Percentiles rank a stretch among this genome's conserved stretches.
These are phyloP conservation scores for Fallopia convolvulus DNA, from an alignment of 148 eudicot genomes.

Conservation along the genomic window DNA sequence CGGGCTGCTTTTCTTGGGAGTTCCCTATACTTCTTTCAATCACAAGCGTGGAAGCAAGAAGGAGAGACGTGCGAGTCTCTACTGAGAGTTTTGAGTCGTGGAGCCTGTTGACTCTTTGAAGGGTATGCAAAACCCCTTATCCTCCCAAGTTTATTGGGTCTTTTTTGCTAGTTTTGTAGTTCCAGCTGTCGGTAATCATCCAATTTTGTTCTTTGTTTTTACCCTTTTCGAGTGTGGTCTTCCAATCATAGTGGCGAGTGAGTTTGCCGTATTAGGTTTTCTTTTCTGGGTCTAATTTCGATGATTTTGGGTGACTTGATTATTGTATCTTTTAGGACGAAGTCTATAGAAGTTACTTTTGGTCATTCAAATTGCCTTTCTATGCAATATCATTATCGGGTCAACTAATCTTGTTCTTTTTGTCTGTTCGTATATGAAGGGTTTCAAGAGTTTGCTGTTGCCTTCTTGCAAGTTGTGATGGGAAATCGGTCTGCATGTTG, in stretches of 20 bases:
- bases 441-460: conserved; percentile 1
- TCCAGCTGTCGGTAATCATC: background rate
- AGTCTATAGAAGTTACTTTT: background rate
- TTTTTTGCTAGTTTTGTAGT: background rate
- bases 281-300: background rate
- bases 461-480: background rate
- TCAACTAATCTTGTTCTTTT: background rate
- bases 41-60: background rate
- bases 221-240: background rate
- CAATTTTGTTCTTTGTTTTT: background rate
- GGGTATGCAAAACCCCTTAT: background rate
- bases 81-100: background rate
- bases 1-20: background rate
- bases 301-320: background rate
- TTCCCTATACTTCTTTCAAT: background rate
- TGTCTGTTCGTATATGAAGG: background rate
- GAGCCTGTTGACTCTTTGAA: conserved; percentile 5
- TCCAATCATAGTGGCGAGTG: background rate
- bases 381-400: background rate
- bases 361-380: background rate
- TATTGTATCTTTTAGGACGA: background rate
- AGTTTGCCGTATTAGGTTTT: background rate
- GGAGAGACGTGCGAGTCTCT: conserved; percentile 5
- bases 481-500: conserved; percentile 8
- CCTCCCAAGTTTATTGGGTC: background rate